phyloP scores from a whole-genome alignment of 2,329 filamentous ascomycete species.

The Bipolaris oryzae region DNA sequence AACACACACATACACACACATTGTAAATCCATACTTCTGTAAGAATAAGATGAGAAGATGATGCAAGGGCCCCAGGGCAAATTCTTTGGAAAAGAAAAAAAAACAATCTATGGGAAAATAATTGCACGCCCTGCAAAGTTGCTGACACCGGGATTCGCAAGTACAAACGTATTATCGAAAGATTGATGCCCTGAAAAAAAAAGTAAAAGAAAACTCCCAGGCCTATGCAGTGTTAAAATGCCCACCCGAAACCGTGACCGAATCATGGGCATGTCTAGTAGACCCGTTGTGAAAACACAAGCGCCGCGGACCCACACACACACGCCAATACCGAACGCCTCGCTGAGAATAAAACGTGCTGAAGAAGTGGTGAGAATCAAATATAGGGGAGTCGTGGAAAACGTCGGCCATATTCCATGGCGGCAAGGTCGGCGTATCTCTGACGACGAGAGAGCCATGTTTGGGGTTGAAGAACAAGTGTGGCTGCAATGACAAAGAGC shows the following conservation, averaged over 20 bases:
- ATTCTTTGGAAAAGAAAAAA: neutral
- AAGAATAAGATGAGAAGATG: neutral
- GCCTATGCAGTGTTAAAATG: constrained; percentile 27
- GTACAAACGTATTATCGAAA: neutral
- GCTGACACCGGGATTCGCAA: neutral
- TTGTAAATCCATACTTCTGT: too few species aligned
- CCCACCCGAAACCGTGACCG: constrained; percentile 10
- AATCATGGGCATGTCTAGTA: constrained; percentile 3
- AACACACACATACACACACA: neutral
- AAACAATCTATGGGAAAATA: neutral
- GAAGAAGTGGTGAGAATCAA: constrained; percentile 9
- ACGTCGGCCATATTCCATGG: neutral
- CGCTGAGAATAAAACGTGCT: constrained; percentile 24
- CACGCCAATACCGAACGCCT: constrained; percentile 29
- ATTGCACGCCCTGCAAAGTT: neutral
- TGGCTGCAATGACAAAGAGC: neutral
- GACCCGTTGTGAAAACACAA: neutral
- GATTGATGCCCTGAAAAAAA: neutral
- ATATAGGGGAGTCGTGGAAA: neutral
- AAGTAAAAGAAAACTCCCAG: constrained; percentile 5
- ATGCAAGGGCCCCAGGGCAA: neutral
- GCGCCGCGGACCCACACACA: constrained; percentile 12
- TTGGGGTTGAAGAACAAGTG: neutral
- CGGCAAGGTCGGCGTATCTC: neutral
- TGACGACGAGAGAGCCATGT: neutral